Percentiles rank a stretch among this genome's conserved stretches.
These are phyloP conservation scores for Macadamia tetraphylla DNA, from an alignment of 164 flowering plant species.

Conservation along the genomic window DNA sequence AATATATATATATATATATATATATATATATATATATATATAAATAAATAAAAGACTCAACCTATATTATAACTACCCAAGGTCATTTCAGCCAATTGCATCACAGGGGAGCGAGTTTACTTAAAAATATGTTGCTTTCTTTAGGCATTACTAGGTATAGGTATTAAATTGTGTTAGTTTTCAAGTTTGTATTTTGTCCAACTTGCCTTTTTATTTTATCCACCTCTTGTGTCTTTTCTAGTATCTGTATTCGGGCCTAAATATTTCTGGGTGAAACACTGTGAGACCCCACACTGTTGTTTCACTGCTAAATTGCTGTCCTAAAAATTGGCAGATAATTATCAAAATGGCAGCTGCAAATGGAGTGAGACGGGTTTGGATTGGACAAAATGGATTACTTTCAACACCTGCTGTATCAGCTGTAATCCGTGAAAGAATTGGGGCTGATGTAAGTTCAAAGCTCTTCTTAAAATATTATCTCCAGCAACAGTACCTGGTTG, in stretches of 20 bases:
- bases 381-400: conserved; percentile 82
- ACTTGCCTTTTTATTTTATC: background rate
- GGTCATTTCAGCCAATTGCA: no score
- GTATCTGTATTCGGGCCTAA: background rate
- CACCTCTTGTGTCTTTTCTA: background rate
- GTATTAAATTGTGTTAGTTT: no score
- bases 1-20: no score
- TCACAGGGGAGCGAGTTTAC: no score
- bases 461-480: conserved; percentile 9
- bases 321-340: conserved; percentile 62
- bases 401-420: conserved; percentile 99
- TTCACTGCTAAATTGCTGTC: conserved; percentile 1
- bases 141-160: no score
- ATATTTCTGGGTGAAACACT: background rate
- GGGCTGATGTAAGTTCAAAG: conserved; percentile 56
- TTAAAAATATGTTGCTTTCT: no score
- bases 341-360: conserved; percentile 95
- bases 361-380: conserved; percentile 93
- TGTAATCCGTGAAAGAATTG: conserved; percentile 91
- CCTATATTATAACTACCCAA: no score
- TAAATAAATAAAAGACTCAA: no score
- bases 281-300: background rate
- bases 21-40: no score
- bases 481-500: conserved; percentile 1
- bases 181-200: no score